Conservation (phyloP, 2,329 filamentous ascomycete species). For the Monilinia laxa region DNA sequence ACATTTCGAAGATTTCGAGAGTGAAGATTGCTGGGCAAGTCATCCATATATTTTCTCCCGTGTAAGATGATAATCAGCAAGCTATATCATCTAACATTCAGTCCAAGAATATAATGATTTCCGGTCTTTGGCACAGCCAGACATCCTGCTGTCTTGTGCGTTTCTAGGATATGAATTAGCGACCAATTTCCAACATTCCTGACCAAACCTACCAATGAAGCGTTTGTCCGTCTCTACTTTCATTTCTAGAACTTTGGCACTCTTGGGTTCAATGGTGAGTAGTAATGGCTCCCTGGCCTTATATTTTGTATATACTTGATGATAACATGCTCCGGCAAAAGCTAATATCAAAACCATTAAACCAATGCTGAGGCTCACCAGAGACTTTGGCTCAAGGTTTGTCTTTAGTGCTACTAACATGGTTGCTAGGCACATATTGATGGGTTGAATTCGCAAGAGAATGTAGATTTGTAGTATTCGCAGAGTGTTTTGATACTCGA, state of each 20-base stretch:
- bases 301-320: not conserved
- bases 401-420: not conserved
- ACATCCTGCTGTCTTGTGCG: not conserved
- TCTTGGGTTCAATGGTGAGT: constrained; percentile 14
- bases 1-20: not conserved
- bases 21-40: not conserved
- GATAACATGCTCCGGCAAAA: constrained; percentile 9
- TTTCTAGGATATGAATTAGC: constrained; percentile 1
- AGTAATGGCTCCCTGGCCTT: constrained; percentile 8
- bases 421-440: constrained; percentile 15
- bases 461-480: not conserved
- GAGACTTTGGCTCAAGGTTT: constrained; percentile 6
- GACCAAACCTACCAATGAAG: not conserved
- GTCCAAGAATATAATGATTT: not conserved
- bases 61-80: not conserved
- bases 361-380: constrained; percentile 8
- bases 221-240: not conserved
- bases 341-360: constrained; percentile 17
- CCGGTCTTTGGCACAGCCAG: not conserved
- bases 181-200: not conserved
- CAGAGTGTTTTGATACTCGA: not conserved
- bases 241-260: not conserved
- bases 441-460: not conserved
- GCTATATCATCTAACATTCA: constrained; percentile 3
- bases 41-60: not conserved